Conservation (phyloP, 495 filamentous ascomycete species). For the Choiromyces venosus region DNA sequence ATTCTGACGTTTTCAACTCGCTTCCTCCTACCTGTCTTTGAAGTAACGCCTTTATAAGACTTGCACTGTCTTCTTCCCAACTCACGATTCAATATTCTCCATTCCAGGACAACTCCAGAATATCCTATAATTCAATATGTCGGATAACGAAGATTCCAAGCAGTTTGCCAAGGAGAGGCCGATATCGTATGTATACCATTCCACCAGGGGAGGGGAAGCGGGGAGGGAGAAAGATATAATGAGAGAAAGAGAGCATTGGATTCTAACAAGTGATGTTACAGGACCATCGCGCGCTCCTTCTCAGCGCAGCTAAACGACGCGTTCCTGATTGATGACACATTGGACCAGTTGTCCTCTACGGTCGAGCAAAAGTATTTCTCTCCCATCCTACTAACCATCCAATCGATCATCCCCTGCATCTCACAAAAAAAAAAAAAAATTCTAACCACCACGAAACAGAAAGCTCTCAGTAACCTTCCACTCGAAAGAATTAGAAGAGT, state of each 20-base stretch:
- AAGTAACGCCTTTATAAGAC: neutral
- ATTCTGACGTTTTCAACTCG: slow-evolving; percentile 4
- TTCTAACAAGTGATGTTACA: slow-evolving; percentile 43
- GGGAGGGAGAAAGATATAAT: neutral
- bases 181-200: slow-evolving; percentile 25
- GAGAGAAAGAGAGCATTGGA: neutral
- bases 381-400: slow-evolving; percentile 13
- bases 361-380: slow-evolving; percentile 76
- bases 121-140: slow-evolving; percentile 20
- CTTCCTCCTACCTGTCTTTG: neutral
- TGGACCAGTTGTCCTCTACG: slow-evolving; percentile 68
- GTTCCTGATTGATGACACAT: slow-evolving; percentile 74
- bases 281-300: slow-evolving; percentile 82
- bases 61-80: neutral
- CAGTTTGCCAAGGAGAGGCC: slow-evolving; percentile 28
- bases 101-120: neutral
- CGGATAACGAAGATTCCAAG: slow-evolving; percentile 22
- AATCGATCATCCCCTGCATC: slow-evolving; percentile 18
- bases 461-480: slow-evolving; percentile 68
- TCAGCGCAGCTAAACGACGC: slow-evolving; percentile 79
- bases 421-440: too few relatives aligned
- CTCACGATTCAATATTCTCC: neutral
- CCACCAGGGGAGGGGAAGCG: neutral
- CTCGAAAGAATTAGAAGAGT: slow-evolving; percentile 71
- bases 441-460: slow-evolving; percentile 48